Evolutionary conservation across 2,329 filamentous ascomycete genomes (phyloP).

Genomic region (Aspergillus ochraceus): DNA sequence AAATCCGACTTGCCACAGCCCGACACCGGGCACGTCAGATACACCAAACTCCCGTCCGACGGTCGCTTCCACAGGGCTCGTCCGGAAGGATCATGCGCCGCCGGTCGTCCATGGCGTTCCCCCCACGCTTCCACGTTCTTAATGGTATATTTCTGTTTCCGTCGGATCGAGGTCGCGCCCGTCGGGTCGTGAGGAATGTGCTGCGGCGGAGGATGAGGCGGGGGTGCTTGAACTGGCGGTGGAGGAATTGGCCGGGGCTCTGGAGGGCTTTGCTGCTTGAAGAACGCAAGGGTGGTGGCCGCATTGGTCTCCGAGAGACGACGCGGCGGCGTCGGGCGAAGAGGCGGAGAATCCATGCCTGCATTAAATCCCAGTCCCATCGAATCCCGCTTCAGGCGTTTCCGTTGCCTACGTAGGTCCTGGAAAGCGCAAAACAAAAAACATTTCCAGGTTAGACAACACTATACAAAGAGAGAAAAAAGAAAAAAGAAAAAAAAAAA

Average conservation of each 20-base stretch:
- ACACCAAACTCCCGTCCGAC: conserved; percentile 39
- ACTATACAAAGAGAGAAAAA: background rate
- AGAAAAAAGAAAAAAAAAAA: no score
- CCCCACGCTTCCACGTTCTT: conserved; percentile 45
- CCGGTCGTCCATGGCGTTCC: conserved; percentile 41
- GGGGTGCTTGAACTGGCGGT: conserved; percentile 26
- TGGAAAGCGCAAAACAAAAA: conserved; percentile 11
- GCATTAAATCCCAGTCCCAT: conserved; percentile 40
- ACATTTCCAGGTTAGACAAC: conserved; percentile 6
- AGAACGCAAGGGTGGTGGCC: conserved; percentile 42
- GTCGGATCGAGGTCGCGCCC: conserved; percentile 31
- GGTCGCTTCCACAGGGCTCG: conserved; percentile 43
- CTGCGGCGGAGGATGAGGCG: conserved; percentile 22
- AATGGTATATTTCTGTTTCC: conserved; percentile 45
- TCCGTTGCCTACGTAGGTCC: conserved; percentile 42
- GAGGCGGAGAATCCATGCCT: conserved; percentile 36
- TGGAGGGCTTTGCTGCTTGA: conserved; percentile 43
- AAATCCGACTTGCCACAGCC: conserved; percentile 43
- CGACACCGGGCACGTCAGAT: conserved; percentile 39
- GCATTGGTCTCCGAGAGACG: conserved; percentile 43
- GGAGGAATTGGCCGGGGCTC: conserved; percentile 35
- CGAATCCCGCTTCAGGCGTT: conserved; percentile 41
- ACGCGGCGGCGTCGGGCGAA: conserved; percentile 38
- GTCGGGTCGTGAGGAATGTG: conserved; percentile 29
- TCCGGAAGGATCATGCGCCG: conserved; percentile 40